Conservation (phyloP, 1,284 basidiomycete genomes). For the Heterobasidion occidentale region DNA sequence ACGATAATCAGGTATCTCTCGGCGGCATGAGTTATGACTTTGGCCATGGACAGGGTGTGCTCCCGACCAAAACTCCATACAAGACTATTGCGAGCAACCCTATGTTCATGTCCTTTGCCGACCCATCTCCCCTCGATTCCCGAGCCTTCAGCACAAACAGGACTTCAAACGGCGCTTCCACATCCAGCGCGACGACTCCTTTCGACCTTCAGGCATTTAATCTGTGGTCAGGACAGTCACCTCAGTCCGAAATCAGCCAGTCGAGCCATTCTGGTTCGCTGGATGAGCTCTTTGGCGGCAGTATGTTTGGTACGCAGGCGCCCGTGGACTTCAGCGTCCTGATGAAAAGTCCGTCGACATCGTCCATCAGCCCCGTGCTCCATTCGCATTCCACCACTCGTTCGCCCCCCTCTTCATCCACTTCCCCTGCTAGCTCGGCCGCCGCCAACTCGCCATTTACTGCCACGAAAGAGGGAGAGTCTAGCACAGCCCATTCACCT, state of each 20-base stretch:
- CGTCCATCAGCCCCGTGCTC: slow-evolving; percentile 44
- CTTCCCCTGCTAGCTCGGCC: slow-evolving; percentile 3
- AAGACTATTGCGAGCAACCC: slow-evolving; percentile 75
- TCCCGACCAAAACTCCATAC: slow-evolving; percentile 33
- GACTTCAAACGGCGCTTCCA: slow-evolving; percentile 8
- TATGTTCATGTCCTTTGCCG: slow-evolving; percentile 72
- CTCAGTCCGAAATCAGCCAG: slow-evolving; percentile 6
- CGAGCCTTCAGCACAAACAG: slow-evolving; percentile 11
- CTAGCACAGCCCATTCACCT: slow-evolving; percentile 12
- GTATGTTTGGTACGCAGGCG: slow-evolving; percentile 33
- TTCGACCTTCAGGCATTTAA: slow-evolving; percentile 14
- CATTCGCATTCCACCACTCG: slow-evolving; percentile 23
- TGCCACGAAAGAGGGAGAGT: slow-evolving; percentile 16
- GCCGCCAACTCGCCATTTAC: slow-evolving; percentile 2
- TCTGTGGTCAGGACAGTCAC: slow-evolving; percentile 21
- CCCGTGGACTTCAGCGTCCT: slow-evolving; percentile 38
- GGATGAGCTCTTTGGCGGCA: slow-evolving; percentile 59
- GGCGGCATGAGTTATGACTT: slow-evolving; percentile 58
- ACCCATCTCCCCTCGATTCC: slow-evolving; percentile 30
- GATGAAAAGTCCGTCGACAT: slow-evolving; percentile 30
- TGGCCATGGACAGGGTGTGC: slow-evolving; percentile 32
- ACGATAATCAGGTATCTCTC: slow-evolving; percentile 37
- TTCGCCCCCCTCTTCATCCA: slow-evolving; percentile 18
- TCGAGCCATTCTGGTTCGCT: slow-evolving; percentile 16
- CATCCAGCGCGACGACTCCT: slow-evolving; percentile 3